Evolutionary conservation across 805 yeast genomes (phyloP).

Genomic region (Priceomyces carsonii): DNA sequence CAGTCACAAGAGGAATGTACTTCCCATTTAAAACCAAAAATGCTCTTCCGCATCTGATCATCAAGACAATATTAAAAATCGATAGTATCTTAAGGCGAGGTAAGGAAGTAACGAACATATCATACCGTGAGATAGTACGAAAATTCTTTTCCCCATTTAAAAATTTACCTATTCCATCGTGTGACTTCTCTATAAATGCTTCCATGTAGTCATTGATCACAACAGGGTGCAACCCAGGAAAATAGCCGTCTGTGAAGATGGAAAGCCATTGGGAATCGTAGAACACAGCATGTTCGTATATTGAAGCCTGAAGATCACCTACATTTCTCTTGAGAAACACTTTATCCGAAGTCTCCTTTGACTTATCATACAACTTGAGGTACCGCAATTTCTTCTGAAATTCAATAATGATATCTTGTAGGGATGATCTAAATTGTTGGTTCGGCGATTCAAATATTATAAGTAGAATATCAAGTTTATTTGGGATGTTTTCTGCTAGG

Average conservation of each 20-base stretch:
- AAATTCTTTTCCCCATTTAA: not conserved
- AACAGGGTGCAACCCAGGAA: conserved; percentile 1
- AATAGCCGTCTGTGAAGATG: not conserved
- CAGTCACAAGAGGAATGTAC: no score
- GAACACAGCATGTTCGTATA: conserved; percentile 15
- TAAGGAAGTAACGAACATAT: not conserved
- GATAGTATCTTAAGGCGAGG: conserved; percentile 2
- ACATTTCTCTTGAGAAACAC: conserved; percentile 12
- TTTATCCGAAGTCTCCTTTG: conserved; percentile 14
- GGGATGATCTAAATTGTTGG: conserved; percentile 7
- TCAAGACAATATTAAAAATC: conserved; percentile 4
- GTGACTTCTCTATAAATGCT: conserved; percentile 2
- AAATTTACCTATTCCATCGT: not conserved
- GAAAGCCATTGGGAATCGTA: conserved; percentile 4
- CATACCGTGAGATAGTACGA: not conserved
- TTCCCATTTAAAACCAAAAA: conserved; percentile 1
- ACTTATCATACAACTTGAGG: conserved; percentile 17
- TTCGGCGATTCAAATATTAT: conserved; percentile 16
- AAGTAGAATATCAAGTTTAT: conserved; percentile 12
- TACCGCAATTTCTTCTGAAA: conserved; percentile 12
- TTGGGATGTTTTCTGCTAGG: conserved; percentile 6
- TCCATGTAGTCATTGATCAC: conserved; percentile 2
- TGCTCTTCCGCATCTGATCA: not conserved
- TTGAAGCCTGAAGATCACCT: conserved; percentile 3
- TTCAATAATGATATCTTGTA: conserved; percentile 9